Evolutionary conservation across 2,329 filamentous ascomycete species (phyloP).

Genomic region (Verticillium klebahnii): DNA sequence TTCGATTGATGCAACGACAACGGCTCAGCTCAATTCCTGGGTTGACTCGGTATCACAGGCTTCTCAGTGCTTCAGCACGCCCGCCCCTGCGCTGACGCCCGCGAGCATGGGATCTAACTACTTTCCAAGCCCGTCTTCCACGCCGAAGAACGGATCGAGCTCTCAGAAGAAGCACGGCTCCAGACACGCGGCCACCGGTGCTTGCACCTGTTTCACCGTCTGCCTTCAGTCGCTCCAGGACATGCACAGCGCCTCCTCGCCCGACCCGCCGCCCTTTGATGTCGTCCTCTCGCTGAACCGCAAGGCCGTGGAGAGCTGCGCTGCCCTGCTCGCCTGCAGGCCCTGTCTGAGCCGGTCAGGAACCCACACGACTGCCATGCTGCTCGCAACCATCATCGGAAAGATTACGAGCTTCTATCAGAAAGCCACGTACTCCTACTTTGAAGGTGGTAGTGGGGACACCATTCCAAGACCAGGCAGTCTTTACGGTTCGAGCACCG

Average conservation of each 20-base stretch:
- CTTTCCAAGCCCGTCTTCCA: conserved; percentile 34
- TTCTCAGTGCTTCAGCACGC: conserved; percentile 22
- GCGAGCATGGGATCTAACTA: conserved; percentile 29
- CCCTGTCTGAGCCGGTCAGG: conserved; percentile 39
- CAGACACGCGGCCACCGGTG: conserved; percentile 13
- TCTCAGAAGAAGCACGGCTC: conserved; percentile 21
- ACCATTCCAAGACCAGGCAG: background rate
- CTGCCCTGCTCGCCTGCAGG: conserved; percentile 39
- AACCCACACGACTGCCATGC: conserved; percentile 40
- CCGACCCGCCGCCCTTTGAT: conserved; percentile 35
- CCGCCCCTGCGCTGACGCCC: conserved; percentile 24
- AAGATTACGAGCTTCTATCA: conserved; percentile 44
- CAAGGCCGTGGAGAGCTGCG: conserved; percentile 44
- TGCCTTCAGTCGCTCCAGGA: conserved; percentile 42
- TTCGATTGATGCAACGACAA: conserved; percentile 29
- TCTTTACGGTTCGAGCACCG: conserved; percentile 4
- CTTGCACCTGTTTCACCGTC: conserved; percentile 41
- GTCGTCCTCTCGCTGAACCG: conserved; percentile 39
- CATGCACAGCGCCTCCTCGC: conserved; percentile 38
- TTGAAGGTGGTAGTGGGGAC: conserved; percentile 18
- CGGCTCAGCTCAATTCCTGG: conserved; percentile 21
- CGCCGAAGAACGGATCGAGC: conserved; percentile 27
- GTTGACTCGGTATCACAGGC: conserved; percentile 22
- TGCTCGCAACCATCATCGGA: conserved; percentile 43
- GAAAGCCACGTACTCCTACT: conserved; percentile 33